Base-by-base conservation (phyloP, 1,284 basidiomycete species). In the Wolfiporia cocos region DNA sequence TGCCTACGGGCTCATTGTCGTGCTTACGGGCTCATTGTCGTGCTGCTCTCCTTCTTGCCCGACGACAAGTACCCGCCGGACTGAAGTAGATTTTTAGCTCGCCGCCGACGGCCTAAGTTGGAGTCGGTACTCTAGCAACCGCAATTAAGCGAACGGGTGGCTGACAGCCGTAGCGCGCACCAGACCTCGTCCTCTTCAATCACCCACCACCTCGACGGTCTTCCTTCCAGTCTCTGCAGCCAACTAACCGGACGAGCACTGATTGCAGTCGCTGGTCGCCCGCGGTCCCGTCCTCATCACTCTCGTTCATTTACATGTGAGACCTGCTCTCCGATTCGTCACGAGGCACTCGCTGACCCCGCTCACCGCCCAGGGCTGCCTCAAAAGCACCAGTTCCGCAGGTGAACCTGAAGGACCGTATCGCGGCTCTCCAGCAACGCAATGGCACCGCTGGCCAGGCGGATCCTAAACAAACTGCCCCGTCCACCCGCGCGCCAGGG, bases 401-500 rank as follows among this genome's bases (percentile, higher is more conserved):
- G 41, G 68, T 66, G 41, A 83, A 81, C 58, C 72, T 86, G 54
- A 86, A 80, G 60, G 84, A 86, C 53, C 79, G 84, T 43, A 86
- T 86, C 46, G 83, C 83, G 14, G 82, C 82, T 23, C 67, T 86
- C 31, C 75, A 86, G 56, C 81, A 84, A 52, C 73, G 73, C 44
- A 74, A 66, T 49, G 63, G 67, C n/a, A 44, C 46, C 17, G 38
- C 48, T 31, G 43, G 37, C 44, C 41, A 49, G 37, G 31, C 48
- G 39, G 42, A 42, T 18, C 32, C 17, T 34, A 49, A 36, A 29
- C 43, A 14, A 52, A 34, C 31, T 37, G 60, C 35, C 56, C 57
- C 39, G 62, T 64, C 48, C 57, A 44, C 59, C 26, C 58, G 64
- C 20, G 53, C 69, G 4, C 59, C 64, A 24, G 26, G 59, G 30